Evolutionary conservation across 2,329 filamentous ascomycete genomes (phyloP).

Genomic region (Cryphonectria nitschkei): DNA sequence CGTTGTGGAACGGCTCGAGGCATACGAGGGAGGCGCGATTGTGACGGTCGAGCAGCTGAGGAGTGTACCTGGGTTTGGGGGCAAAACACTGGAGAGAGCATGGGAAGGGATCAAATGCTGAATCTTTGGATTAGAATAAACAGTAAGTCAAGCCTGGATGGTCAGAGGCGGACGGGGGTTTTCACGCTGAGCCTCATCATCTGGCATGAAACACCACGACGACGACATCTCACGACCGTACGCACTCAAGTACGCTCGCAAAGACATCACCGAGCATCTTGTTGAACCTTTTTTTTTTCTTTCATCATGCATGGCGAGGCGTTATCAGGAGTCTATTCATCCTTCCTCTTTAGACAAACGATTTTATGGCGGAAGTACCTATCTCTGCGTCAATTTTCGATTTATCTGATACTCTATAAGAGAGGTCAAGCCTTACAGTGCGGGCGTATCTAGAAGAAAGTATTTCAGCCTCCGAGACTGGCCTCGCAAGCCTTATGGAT

Average conservation of each 20-base stretch:
- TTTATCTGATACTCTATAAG: not conserved
- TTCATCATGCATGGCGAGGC: constrained; percentile 27
- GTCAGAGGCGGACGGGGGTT: no score
- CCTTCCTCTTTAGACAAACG: not conserved
- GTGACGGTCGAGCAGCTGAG: constrained; percentile 55
- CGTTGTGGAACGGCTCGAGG: constrained; percentile 59
- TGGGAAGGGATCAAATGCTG: constrained; percentile 48
- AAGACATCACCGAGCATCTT: not conserved
- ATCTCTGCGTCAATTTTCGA: not conserved
- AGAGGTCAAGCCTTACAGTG: not conserved
- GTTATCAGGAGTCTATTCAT: constrained; percentile 13
- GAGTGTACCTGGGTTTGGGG: constrained; percentile 60
- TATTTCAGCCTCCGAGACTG: no score
- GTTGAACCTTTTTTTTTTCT: constrained; percentile 9
- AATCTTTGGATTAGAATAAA: not conserved
- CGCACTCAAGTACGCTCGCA: not conserved
- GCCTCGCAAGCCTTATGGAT: no score
- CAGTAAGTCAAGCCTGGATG: not conserved
- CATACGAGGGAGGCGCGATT: constrained; percentile 48
- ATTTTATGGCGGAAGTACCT: not conserved
- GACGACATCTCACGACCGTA: not conserved
- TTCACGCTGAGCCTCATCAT: not conserved
- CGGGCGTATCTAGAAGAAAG: not conserved
- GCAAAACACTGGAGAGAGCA: constrained; percentile 59
- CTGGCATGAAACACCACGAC: not conserved